A percentile compares a stretch with the other conserved stretches of the same genome.
These are phyloP conservation scores for Ophiocordyceps camponoti-leonardi DNA, from an alignment of 2,329 filamentous ascomycete genomes.

Conservation along the genomic window DNA sequence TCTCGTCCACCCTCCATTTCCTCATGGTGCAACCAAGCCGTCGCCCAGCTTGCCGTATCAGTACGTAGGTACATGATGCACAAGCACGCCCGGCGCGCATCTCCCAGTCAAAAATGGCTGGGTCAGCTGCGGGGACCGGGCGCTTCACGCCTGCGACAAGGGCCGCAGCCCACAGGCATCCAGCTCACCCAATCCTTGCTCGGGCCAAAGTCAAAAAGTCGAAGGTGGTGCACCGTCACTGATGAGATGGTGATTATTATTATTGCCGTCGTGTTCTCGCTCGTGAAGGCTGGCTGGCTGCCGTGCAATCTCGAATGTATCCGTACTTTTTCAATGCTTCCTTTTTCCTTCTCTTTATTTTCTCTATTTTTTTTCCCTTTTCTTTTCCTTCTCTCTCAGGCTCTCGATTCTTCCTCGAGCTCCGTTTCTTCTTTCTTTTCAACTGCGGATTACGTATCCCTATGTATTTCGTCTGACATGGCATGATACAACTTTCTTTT, in stretches of 20 bases:
- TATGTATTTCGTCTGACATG: neutral
- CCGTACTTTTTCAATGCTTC: too few relatives aligned
- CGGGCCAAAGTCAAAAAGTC: neutral
- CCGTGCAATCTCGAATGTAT: too few relatives aligned
- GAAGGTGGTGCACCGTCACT: neutral
- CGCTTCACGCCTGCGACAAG: neutral
- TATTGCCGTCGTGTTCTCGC: neutral
- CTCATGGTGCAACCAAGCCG: neutral
- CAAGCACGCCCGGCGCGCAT: neutral
- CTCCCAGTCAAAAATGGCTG: neutral
- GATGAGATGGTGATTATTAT: too few relatives aligned
- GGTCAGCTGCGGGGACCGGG: neutral
- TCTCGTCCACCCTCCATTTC: neutral
- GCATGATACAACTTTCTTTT: neutral
- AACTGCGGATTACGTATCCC: neutral
- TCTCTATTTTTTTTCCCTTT: neutral
- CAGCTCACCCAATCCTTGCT: neutral
- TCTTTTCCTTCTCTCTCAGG: neutral
- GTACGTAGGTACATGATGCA: neutral
- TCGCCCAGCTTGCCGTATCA: too few relatives aligned
- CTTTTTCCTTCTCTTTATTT: neutral
- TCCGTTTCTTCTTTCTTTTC: neutral
- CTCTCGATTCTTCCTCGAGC: too few relatives aligned
- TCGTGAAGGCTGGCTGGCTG: too few relatives aligned
- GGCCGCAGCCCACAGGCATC: neutral